Evolutionary conservation across 345 rosid genomes (phyloP), one percentile per base, ranked within the genome.

Genomic region (Raphanus sativus): DNA sequence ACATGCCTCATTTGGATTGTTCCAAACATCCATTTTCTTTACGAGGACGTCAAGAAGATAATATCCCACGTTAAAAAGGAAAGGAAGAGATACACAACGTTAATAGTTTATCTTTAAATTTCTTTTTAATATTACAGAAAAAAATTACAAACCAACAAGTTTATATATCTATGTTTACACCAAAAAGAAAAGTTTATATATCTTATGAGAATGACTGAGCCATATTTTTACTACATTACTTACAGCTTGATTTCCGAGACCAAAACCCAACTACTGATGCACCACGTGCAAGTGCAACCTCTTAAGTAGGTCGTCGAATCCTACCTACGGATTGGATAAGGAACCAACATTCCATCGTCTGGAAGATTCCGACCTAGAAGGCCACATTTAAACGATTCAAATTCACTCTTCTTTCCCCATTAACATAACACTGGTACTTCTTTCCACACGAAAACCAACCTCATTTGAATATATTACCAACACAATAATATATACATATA

Each of bases 401-500:
- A 16, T 54, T 54, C 11, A 16, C 10, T 17, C 7, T 54, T 16
- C 28, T 55, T 21, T 55, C 60, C 60, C 26, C 11, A 54, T 55
- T 55, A 21, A 55, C 56, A 65, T 54, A 16, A 55, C 58, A 25
- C 4, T 55, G 30, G n/a, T 56, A 66, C 42, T 36, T 75, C 52
- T 24, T 67, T 32, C 50, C 52, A 68, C 30, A 33, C 26, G 61
- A 48, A 26, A 61, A 10, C 6, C n/a, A 33, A 48, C 21, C 11
- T 60, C n/a, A 67, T 45, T 38, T 29, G 55, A 45, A 75, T 67
- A 59, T 12, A 11, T 12, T 28, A 59, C 34, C 10, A 38, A 16
- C 66, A 38, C 40, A 16, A 75, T 56, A 63, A 66, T 36, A 62
- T 65, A 75, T 48, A 67, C 74, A 68, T 25, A 50, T 48, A 28